Base-by-base conservation (phyloP, 371 early-diverging fungal genomes). In the Hamiltosporidium tvaerminnensis region DNA sequence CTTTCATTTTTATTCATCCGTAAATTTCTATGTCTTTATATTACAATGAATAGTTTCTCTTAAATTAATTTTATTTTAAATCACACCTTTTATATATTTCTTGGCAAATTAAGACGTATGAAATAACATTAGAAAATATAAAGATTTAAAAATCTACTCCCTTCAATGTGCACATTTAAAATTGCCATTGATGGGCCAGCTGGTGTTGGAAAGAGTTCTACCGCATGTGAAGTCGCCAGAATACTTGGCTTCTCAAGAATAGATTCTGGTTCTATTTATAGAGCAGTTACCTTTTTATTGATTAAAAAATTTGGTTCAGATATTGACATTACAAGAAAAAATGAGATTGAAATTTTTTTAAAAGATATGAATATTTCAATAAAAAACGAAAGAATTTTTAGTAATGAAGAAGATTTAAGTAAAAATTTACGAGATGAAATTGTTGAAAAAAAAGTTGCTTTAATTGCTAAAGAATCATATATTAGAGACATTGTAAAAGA, bases 101-200 rank as follows among this genome's bases (percentile, higher is more conserved):
- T 23, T 23, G 23, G 23, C 23, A 23, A 23, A 23, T 23, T 23
- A 23, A 23, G 23, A 23, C 23, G 23, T 23, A 23, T 23, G 23
- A 23, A 23, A 23, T 23, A 23, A 0, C 23, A 23, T 23, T 23
- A 23, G 23, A 23, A 23, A 23, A 23, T 23, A 23, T 23, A 23
- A 23, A 23, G 23, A 23, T 23, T 23, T 23, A 23, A 23, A 23
- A 23, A 23, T 23, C 23, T 23, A 23, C 23, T 23, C 23, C 23
- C 23, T 23, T 23, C 44, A 44, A 44, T 44, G 44, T 9, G 14
- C 14, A 7, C 44, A 44, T 9, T 64, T 66, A 83, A 84, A 67
- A 80, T 90, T 53, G 89, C 91, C 35, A 89, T 91, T 50, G 91
- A 91, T 80, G 91, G 91, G 0, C 89, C 90, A 3, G 87, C 88